Conservation (phyloP, 108 stramenopile species). For the Asterionellopsis glacialis region DNA sequence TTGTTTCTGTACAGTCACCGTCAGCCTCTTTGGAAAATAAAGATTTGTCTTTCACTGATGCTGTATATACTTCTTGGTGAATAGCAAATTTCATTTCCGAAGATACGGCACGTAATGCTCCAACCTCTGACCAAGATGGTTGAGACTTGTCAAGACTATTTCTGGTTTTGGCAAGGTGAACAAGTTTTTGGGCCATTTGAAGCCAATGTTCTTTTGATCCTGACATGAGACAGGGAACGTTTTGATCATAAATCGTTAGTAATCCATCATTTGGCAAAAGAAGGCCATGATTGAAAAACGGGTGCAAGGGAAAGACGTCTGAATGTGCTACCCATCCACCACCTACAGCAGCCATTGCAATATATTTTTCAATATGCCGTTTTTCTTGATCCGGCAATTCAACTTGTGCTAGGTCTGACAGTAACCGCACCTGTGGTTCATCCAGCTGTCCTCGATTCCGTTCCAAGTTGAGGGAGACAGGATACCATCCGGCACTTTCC, state of each 20-base stretch:
- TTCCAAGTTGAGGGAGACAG: background rate
- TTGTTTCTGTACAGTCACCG: no score
- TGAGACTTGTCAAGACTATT: no score
- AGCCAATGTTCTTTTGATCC: background rate
- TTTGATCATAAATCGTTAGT: background rate
- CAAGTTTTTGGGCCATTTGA: background rate
- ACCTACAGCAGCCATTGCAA: conserved; percentile 1
- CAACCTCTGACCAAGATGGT: no score
- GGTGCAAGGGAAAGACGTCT: conserved; percentile 3
- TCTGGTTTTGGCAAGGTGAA: background rate
- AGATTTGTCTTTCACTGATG: no score
- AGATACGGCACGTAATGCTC: no score
- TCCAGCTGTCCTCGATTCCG: background rate
- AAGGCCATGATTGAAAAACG: background rate
- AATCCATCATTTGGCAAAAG: background rate
- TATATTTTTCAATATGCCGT: conserved; percentile 4
- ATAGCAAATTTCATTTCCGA: no score
- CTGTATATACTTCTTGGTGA: no score
- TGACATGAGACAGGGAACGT: background rate
- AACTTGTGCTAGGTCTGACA: background rate
- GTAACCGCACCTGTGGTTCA: background rate
- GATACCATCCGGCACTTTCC: conserved; percentile 6
- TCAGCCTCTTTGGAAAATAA: no score
- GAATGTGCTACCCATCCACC: conserved; percentile 5
- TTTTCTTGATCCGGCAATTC: background rate